Evolutionary conservation across 352 stramenopile species (phyloP), one percentile per base, ranked within the genome.

Genomic region (Phytopythium litorale): DNA sequence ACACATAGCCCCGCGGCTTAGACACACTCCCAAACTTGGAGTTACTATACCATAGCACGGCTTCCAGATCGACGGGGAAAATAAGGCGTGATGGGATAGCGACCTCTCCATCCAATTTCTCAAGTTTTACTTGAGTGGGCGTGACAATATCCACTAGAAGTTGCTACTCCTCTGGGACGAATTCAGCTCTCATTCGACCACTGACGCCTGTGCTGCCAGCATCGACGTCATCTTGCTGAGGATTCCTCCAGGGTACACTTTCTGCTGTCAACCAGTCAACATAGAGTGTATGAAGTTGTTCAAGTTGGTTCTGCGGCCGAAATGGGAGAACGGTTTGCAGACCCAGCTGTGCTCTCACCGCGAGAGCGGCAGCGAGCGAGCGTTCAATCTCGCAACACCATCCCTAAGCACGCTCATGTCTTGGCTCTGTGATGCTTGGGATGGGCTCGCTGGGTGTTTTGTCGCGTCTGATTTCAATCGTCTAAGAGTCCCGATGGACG

Each of bases 111-210:
- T 66, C 2, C 16, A 66, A 25, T 66, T 70, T 35, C 54, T 66
- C 0, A 40, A 51, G 19, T 70, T 59, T 50, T 59, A 70, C 51
- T 70, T 70, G 35, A 25, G 19, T 18, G 23, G 18, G 12, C 16
- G 58, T 2, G n/a, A 54, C 15, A 51, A 63, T 43, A 28, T 48
- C 13, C 25, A 48, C 21, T 43, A 59, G 25, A 53, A 56, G 4
- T 35, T 66, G 4, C 43, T 70, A 13, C 54, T 70, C 5, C 35
- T 70, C n/a, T 66, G 58, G 64, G 59, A 66, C 54, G 64, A 70
- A 21, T 70, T 66, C 35, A 63, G 43, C 21, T 54, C 23, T 7
- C 64, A 70, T 30, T 70, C 48, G 48, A 66, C 59, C 8, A 11
- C 21, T 9, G 55, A 66, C 12, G 54, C 1, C 38, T 59, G 51